Evolutionary conservation across 176 grass and related monocot genomes (phyloP), one percentile per base, ranked within the genome.

Genomic region (Ampelocalamus luodianensis): DNA sequence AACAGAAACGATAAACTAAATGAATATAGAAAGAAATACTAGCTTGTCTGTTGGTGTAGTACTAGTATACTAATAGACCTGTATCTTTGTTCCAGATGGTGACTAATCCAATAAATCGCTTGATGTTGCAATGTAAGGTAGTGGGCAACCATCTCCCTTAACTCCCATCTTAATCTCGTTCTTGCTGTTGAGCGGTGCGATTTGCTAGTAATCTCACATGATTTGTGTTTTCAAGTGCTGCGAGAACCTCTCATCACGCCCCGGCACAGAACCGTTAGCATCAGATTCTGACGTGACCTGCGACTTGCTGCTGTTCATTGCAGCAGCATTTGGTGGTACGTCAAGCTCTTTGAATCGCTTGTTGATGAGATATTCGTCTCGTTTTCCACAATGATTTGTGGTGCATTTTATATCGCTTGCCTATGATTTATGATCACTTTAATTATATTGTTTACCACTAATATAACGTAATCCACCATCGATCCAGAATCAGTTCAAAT

Each of bases 211-310:
- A 73, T 66, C 74, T 78, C 39, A 43, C 59, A 49, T 77, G 29
- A 64, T 87, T 32, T 38, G 78, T 22, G 36, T 40, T 65, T 39
- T 22, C 58, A 0, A 45, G 37, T 72, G 67, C 80, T 45, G 68
- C 36, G n/a, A 3, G 51, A 76, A 46, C 68, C 78, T 86, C 83
- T 82, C 79, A 82, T 86, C 88, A 86, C 48, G 15, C 7, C 72
- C 72, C 83, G 78, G 72, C 79, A 71, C 50, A 88, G 79, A 82
- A 16, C 79, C 63, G n/a, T n/a, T 54, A 24, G 72, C 38, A 59
- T 72, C 79, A 65, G 84, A 83, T 83, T 49, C 75, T 44, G 85
- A 87, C 74, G 89, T 87, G 89, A 87, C 89, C 74, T 11, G 80
- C 61, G 80, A n/a, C 80, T 74, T 59, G 39, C 79, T 79, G 79